These are phyloP conservation scores for Cladophialophora immunda DNA, from an alignment of 2,329 filamentous ascomycete species.

Conservation along the genomic window DNA sequence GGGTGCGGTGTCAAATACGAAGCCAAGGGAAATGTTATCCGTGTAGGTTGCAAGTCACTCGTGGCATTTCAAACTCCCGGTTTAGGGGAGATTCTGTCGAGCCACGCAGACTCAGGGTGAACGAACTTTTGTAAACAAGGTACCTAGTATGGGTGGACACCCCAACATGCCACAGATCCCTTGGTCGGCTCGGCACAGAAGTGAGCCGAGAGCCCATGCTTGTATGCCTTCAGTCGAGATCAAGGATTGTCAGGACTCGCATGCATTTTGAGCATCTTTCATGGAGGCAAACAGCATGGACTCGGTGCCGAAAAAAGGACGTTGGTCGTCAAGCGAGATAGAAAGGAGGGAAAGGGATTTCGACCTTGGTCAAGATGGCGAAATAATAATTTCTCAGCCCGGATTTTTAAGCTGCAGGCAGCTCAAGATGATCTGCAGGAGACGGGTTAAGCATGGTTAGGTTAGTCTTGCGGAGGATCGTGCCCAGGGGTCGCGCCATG, in stretches of 20 bases:
- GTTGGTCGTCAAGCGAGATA: background rate
- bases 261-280: background rate
- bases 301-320: background rate
- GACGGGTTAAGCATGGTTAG: background rate
- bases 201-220: background rate
- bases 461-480: constrained; percentile 5
- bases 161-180: background rate
- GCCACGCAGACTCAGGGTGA: background rate
- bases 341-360: background rate
- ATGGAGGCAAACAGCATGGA: background rate
- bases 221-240: background rate
- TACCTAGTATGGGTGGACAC: background rate
- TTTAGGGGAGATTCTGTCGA: background rate
- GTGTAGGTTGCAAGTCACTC: background rate
- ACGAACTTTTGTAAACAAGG: background rate
- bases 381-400: constrained; percentile 6
- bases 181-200: background rate
- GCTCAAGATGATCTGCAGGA: constrained; percentile 8
- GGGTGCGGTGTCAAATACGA: background rate
- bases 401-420: constrained; percentile 3
- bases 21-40: background rate
- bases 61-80: background rate
- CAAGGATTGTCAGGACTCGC: background rate
- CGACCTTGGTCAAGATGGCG: background rate
- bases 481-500: background rate